These are phyloP conservation scores for Amborella trichopoda DNA, from an alignment of 164 flowering plant genomes.

Conservation along the genomic window DNA sequence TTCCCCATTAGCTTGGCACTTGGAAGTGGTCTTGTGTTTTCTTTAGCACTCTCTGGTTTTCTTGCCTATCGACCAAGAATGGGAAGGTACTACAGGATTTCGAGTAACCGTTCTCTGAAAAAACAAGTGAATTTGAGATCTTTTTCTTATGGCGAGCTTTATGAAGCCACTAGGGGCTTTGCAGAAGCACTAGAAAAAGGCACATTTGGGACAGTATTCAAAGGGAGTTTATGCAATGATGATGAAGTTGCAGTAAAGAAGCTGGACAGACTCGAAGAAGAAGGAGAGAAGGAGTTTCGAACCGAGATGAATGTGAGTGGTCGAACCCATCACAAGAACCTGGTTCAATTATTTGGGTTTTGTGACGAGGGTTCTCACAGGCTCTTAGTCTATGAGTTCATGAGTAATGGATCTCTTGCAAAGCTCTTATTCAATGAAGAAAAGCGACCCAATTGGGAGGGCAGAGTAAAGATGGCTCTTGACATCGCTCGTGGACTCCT, in stretches of 20 bases:
- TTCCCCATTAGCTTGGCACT: conserved; percentile 4
- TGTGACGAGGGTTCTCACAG: conserved; percentile 11
- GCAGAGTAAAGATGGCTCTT: conserved; percentile 12
- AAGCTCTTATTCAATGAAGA: conserved; percentile 12
- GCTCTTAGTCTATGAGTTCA: conserved; percentile 13
- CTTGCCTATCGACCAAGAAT: not conserved
- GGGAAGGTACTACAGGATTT: not conserved
- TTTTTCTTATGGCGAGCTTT: conserved; percentile 15
- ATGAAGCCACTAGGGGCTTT: conserved; percentile 19
- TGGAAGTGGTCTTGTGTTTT: conserved; percentile 3
- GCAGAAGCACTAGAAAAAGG: conserved; percentile 12
- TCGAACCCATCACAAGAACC: conserved; percentile 18
- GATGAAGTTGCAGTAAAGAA: conserved; percentile 19
- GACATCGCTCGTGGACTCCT: conserved; percentile 5
- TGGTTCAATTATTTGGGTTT: conserved; percentile 14
- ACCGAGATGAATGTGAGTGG: conserved; percentile 21
- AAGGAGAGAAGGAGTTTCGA: conserved; percentile 17
- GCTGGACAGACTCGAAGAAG: conserved; percentile 14
- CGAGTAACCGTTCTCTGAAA: not conserved
- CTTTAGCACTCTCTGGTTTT: conserved; percentile 6
- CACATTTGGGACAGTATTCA: conserved; percentile 18
- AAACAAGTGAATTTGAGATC: conserved; percentile 10
- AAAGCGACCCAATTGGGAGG: conserved; percentile 7
- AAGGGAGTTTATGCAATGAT: conserved; percentile 9
- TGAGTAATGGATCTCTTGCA: conserved; percentile 18